Conservation (phyloP, 2,329 filamentous ascomycete species). For the Claviceps arundinis region DNA sequence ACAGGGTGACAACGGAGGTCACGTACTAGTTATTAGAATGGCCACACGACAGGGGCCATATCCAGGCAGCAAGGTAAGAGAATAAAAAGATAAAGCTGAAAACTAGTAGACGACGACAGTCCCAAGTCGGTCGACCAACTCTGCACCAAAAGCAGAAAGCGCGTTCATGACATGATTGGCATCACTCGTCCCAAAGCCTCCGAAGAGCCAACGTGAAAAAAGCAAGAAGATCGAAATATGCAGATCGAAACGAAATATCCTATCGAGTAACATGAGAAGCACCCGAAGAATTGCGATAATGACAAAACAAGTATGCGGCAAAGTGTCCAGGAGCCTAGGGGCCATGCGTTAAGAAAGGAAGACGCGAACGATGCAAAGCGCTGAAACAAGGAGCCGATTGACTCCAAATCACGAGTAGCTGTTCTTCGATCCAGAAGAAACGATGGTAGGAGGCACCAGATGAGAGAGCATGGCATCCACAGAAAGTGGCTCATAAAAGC, state of each 20-base stretch:
- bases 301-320: conserved; percentile 11
- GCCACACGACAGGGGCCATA: conserved; percentile 15
- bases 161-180: conserved; percentile 12
- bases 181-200: conserved; percentile 19
- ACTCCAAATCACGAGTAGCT: conserved; percentile 1
- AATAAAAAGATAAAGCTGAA: conserved; percentile 10
- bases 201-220: not conserved
- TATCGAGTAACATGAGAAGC: conserved; percentile 6
- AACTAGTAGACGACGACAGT: not conserved
- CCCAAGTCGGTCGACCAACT: conserved; percentile 8
- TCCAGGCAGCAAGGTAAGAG: conserved; percentile 22
- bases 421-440: conserved; percentile 7
- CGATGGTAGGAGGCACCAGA: conserved; percentile 11
- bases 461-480: conserved; percentile 17
- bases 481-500: conserved; percentile 10
- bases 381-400: conserved; percentile 1
- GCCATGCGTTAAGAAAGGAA: conserved; percentile 1
- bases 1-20: conserved; percentile 6
- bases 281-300: not conserved
- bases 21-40: conserved; percentile 10
- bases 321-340: conserved; percentile 2
- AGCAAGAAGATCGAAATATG: not conserved
- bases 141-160: conserved; percentile 13
- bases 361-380: conserved; percentile 2
- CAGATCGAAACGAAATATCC: not conserved